A percentile compares a stretch with the other conserved stretches of the same genome.
These are phyloP conservation scores for Oropetium thomaeum DNA, from an alignment of 176 grass and related monocot genomes.

Conservation along the genomic window DNA sequence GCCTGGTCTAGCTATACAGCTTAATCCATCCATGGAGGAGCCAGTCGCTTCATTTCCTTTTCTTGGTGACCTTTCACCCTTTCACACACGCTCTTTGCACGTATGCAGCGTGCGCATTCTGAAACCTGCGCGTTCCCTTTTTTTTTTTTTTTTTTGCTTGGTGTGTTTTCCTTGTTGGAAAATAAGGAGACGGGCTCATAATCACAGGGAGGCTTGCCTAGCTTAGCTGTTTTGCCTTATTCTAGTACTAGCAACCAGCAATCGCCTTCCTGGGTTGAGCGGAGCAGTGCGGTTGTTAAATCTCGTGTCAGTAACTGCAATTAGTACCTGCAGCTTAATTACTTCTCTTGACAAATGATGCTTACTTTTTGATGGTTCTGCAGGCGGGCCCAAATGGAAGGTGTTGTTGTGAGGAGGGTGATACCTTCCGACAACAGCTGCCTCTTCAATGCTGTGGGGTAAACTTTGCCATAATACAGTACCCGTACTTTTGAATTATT, in stretches of 20 bases:
- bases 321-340: neutral
- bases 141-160: neutral
- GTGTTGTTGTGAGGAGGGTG: constrained; percentile 72
- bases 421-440: constrained; percentile 98
- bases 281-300: neutral
- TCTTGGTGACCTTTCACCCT: too few relatives aligned
- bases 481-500: neutral
- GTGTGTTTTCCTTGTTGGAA: neutral
- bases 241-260: neutral
- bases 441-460: constrained; percentile 93
- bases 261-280: neutral
- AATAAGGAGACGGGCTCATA: neutral
- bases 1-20: neutral
- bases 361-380: constrained; percentile 17
- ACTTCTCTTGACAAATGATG: neutral
- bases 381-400: constrained; percentile 62
- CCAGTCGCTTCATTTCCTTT: neutral
- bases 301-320: neutral
- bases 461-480: neutral
- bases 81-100: neutral
- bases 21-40: too few relatives aligned
- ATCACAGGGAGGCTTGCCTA: neutral
- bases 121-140: neutral
- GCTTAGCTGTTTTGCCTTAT: neutral
- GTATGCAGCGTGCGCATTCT: neutral